Conservation (phyloP, 2,329 filamentous ascomycete genomes). For the Cryphonectria japonica region DNA sequence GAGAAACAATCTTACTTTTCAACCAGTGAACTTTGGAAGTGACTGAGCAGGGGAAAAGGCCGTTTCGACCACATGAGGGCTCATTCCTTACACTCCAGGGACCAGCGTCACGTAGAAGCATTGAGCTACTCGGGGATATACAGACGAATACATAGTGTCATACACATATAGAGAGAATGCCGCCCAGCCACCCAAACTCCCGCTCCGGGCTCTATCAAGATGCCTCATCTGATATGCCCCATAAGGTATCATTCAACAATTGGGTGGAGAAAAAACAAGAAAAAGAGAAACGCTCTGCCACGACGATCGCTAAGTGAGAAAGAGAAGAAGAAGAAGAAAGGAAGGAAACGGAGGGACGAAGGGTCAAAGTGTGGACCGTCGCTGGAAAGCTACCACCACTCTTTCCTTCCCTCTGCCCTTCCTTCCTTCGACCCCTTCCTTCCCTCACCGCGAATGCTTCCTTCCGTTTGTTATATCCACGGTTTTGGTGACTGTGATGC, state of each 20-base stretch:
- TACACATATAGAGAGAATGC: background rate
- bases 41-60: too few species aligned
- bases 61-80: too few species aligned
- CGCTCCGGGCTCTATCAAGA: slow-evolving; percentile 9
- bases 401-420: background rate
- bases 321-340: background rate
- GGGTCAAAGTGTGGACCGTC: background rate
- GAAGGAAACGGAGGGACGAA: background rate
- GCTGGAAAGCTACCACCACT: background rate
- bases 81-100: background rate
- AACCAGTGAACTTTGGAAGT: too few species aligned
- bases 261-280: background rate
- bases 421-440: too few species aligned
- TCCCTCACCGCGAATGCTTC: background rate
- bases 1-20: too few species aligned
- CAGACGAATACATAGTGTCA: background rate
- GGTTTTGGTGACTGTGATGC: slow-evolving; percentile 29
- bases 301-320: background rate
- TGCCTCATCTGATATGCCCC: background rate
- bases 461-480: slow-evolving; percentile 22
- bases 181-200: slow-evolving; percentile 6
- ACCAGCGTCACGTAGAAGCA: background rate
- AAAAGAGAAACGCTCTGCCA: background rate
- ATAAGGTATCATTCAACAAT: slow-evolving; percentile 11
- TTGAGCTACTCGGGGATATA: background rate